Base-by-base conservation (phyloP, 805 yeast species). In the Wickerhamiella qilinensis region DNA sequence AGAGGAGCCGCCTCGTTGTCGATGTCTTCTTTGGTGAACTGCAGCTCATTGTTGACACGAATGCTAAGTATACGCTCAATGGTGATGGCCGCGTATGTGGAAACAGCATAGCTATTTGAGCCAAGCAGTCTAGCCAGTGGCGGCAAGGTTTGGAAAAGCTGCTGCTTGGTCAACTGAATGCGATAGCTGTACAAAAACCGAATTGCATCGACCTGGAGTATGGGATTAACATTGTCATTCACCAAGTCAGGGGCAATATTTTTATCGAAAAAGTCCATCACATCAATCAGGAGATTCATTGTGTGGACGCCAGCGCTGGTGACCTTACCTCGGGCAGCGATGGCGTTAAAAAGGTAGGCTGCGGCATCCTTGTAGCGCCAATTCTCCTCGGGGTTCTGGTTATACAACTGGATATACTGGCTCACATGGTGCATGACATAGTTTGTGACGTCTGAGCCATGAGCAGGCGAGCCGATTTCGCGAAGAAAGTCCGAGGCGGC, bases 311-410 rank as follows among this genome's bases (percentile, higher is more conserved):
- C 97, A 8, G 80, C 66, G 37, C 74, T 73, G 0, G 97, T 81
- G n/a, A 84, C 67, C 16, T 80, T 69, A 5, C 96, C 95, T 56
- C 84, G 86, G 1, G 93, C 77, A 3, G 98, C 97, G 46, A 91
- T 68, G 0, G 95, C 76, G 33, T 91, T 72, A 55, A 85, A 91
- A 39, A 91, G 61, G 49, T 82, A 84, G 20, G 82, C 73, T 3
- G 95, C 86, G 14, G 86, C 70, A 55, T 86, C 95, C 53, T 85
- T 91, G 38, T 71, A 71, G 50, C 75, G 75, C 98, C 98, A 91
- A 49, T 75, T 71, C 17, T 53, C 55, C 11, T 60, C 50, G 14
- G 60, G 60, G 43, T 67, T 53, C n/a, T 57, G 47, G 28, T 58
- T 52, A 53, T 69, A 76, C 19, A 62, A 61, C n/a, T 59, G 53